Evolutionary conservation across 2,329 filamentous ascomycete species (phyloP).

Genomic region (Metarhizium humberi): DNA sequence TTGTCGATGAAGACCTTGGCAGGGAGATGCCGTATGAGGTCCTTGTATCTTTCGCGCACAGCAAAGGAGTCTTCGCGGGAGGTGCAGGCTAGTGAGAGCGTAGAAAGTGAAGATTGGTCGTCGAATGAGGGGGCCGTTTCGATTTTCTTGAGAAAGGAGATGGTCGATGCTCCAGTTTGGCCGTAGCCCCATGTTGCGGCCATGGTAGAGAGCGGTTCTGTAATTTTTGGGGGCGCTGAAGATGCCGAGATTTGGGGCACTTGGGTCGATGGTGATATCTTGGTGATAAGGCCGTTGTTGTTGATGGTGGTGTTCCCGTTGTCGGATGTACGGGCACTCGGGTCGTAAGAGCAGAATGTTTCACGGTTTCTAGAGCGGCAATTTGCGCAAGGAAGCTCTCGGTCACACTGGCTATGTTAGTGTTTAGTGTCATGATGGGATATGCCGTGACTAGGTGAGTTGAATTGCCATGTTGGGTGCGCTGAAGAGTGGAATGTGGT

Average conservation of each 20-base stretch:
- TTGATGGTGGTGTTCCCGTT: conserved; percentile 5
- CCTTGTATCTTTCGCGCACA: conserved; percentile 48
- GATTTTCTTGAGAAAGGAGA: conserved; percentile 46
- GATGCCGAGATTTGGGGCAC: not conserved
- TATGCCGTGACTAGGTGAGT: not conserved
- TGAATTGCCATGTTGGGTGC: not conserved
- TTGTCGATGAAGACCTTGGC: conserved; percentile 43
- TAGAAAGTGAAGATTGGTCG: conserved; percentile 7
- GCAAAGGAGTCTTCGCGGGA: conserved; percentile 17
- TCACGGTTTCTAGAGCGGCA: conserved; percentile 49
- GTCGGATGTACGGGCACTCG: conserved; percentile 32
- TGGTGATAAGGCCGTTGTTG: not conserved
- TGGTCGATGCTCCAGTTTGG: conserved; percentile 38
- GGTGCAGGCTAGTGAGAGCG: conserved; percentile 15
- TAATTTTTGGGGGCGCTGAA: conserved; percentile 3
- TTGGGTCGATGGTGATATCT: not conserved
- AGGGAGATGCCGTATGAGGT: conserved; percentile 47
- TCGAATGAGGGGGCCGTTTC: conserved; percentile 31
- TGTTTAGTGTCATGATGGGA: not conserved
- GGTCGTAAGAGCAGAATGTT: conserved; percentile 47
- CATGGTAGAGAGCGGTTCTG: conserved; percentile 28
- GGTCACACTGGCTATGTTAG: conserved; percentile 39
- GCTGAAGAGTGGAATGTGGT: not conserved
- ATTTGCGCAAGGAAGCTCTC: conserved; percentile 49
- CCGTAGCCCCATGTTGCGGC: conserved; percentile 47